Evolutionary conservation across 805 yeast genomes (phyloP), one percentile per base, ranked within the genome.

Genomic region (Lachancea thermotolerans): DNA sequence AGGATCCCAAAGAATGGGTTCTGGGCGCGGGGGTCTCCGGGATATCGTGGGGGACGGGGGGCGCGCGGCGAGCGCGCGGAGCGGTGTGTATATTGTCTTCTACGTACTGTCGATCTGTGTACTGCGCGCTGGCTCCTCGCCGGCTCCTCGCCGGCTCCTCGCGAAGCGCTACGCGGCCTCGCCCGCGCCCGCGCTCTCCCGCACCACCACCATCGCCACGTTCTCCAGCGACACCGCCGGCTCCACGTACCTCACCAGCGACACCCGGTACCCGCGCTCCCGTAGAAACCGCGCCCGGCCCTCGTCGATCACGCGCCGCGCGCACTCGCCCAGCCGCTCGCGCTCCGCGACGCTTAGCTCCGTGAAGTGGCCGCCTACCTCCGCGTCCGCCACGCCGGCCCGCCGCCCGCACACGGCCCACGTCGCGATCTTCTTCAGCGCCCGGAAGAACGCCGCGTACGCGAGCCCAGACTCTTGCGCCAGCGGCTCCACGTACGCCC

Each of bases 341-440:
- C 93, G 71, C 52, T 82, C 73, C 4, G 60, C 57, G 3, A 69
- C 55, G 15, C 67, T 56, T 25, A 81, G 54, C 3, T 73, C 75
- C 2, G 78, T 71, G 27, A 67, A 64, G 53, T 80, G 86, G 36
- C 56, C 63, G 4, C 62, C 59, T 2, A 50, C 48, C 32, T 69
- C 77, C 7, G 60, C 62, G 41, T 66, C 71, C 2, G 57, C 61
- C 48, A 64, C 54, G 2, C 69, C 72, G 0, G 70, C 68, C 42
- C 73, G 64, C 15, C 71, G 56, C 1, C 95, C 95, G 55, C 82
- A 80, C 0, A 91, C 87, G 0, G 96, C 96, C 96, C 96, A 89
- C 2, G 96, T 81, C 11, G 81, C 84, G 65, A 85, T 71, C 56
- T 79, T 82, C 45, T 74, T 74, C 38, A 90, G 58, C 12, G 70